These are phyloP conservation scores for Collybia mongolica DNA, from an alignment of 768 basidiomycete genomes.

Conservation along the genomic window DNA sequence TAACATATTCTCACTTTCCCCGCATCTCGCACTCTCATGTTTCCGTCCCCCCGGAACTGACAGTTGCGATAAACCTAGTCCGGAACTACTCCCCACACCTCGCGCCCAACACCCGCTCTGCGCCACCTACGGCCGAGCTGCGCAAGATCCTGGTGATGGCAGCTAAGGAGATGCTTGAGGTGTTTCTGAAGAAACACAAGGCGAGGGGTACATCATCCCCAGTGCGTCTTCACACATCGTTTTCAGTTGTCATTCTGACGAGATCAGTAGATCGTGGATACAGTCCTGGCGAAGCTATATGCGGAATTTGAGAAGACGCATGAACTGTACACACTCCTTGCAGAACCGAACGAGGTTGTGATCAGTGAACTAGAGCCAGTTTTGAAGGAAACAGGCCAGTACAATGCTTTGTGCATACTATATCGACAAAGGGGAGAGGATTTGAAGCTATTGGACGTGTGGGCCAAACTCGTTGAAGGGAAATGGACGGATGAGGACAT, in stretches of 20 bases:
- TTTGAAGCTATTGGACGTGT: constrained; percentile 61
- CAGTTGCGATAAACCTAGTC: constrained; percentile 89
- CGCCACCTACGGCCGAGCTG: constrained; percentile 71
- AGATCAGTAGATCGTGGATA: constrained; percentile 67
- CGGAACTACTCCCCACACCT: constrained; percentile 90
- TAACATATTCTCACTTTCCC: constrained; percentile 24
- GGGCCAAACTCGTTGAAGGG: constrained; percentile 70
- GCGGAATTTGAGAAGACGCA: constrained; percentile 58
- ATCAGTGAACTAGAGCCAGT: constrained; percentile 63
- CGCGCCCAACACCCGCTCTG: constrained; percentile 60
- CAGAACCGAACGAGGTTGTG: constrained; percentile 49
- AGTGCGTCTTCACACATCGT: background rate
- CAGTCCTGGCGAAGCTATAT: constrained; percentile 74
- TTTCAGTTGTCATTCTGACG: background rate
- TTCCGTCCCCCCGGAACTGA: constrained; percentile 59
- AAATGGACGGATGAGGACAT: constrained; percentile 64
- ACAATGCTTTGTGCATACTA: constrained; percentile 59
- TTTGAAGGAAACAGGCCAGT: constrained; percentile 50
- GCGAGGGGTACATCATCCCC: constrained; percentile 21
- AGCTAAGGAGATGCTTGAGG: constrained; percentile 75
- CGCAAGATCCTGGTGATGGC: constrained; percentile 58
- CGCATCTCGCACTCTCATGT: constrained; percentile 27
- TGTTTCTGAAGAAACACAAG: constrained; percentile 63
- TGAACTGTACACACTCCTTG: constrained; percentile 60
- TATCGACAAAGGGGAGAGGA: constrained; percentile 58